Base-by-base conservation (phyloP, 441 rosid species). In the Metrosideros polymorpha region DNA sequence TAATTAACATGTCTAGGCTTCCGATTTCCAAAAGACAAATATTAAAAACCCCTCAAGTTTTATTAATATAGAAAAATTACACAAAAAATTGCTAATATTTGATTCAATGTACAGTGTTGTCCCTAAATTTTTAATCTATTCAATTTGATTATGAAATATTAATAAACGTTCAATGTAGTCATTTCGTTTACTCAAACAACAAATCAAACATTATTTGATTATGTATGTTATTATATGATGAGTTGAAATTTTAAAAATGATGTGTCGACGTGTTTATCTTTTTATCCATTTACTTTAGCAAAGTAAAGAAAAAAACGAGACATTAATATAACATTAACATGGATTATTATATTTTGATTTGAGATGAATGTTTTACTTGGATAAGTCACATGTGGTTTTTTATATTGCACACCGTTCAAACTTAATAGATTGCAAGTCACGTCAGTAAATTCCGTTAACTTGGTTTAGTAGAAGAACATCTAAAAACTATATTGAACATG, bases 101-200 rank as follows among this genome's bases (percentile, higher is more conserved):
- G 2, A 25, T n/a, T 55, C 3, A 25, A 55, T 9, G 13, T 24
- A 24, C 12, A 66, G 1, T 22, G 22, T 22, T 13, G 12, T 35
- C 1, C 0, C 4, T 66, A 2, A 3, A 19, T 0, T 19, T 66
- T 66, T 66, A 35, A 66, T 19, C 19, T 39, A 0, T 35, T 35
- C 1, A 35, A 66, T 2, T 0, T 35, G 25, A 0, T 19, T 10
- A 2, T 35, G 14, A 66, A 66, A 2, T 19, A 66, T 66, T 19
- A 35, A 12, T 24, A 66, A 66, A 12, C 35, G 4, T 18, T 66
- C 13, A 7, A 35, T 35, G 45, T 19, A 32, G 4, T 66, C 77
- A 2, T 35, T 32, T 4, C 22, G 13, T 18, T 66, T 35, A 17
- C 10, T 61, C 6, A 15, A 61, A 7, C 4, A 4, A 61, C 9